Conservation (phyloP, 2,329 filamentous ascomycete genomes). For the Phaeophleospora eucalypticola region DNA sequence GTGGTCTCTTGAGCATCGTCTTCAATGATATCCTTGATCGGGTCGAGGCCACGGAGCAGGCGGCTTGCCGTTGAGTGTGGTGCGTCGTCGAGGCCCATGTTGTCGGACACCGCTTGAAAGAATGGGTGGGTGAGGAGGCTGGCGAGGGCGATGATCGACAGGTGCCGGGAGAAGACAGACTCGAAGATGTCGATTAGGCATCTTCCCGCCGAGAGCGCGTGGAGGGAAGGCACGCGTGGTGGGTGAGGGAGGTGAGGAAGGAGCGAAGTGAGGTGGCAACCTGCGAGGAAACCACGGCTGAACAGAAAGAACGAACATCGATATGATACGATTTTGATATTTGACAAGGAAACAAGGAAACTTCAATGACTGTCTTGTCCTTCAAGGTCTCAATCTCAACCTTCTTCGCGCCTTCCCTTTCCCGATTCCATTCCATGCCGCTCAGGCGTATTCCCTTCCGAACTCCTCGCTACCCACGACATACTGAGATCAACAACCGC, state of each 20-base stretch:
- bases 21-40: conserved; percentile 7
- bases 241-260: conserved; percentile 1
- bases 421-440: conserved; percentile 1
- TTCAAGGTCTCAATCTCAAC: too few species aligned
- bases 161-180: too few species aligned
- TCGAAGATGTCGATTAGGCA: too few species aligned
- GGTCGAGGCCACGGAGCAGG: conserved; percentile 13
- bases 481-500: conserved; percentile 10
- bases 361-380: too few species aligned
- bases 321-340: not conserved
- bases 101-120: not conserved
- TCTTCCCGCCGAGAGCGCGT: not conserved
- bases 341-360: not conserved
- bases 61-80: not conserved
- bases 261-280: not conserved
- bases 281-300: not conserved
- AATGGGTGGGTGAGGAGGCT: not conserved
- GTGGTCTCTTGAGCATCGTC: conserved; percentile 5
- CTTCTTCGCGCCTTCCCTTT: too few species aligned
- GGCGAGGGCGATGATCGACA: too few species aligned
- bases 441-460: conserved; percentile 2
- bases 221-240: conserved; percentile 4
- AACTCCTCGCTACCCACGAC: conserved; percentile 16
- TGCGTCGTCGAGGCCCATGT: not conserved
- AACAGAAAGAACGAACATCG: not conserved